Evolutionary conservation across 2,329 filamentous ascomycete species (phyloP).

Genomic region (Raffaelea arxii): DNA sequence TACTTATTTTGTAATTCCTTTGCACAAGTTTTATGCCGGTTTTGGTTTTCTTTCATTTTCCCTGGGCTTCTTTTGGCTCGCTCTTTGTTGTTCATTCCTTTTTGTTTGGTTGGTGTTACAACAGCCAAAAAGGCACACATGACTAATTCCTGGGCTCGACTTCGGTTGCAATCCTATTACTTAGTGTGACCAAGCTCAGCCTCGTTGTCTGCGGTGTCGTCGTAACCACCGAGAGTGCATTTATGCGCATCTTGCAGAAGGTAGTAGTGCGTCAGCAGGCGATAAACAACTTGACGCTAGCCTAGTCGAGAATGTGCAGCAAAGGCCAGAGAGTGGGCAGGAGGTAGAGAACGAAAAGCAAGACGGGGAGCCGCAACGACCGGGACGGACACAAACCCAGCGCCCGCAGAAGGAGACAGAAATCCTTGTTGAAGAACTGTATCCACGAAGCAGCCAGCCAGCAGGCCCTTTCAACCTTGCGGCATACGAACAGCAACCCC

Average conservation of each 20-base stretch:
- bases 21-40: not conserved
- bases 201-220: conserved; percentile 13
- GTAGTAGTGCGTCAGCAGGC: not conserved
- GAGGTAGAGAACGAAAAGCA: not conserved
- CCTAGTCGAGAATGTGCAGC: not conserved
- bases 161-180: not conserved
- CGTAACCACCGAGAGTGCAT: conserved; percentile 13
- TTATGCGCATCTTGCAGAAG: conserved; percentile 7
- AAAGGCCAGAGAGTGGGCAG: not conserved
- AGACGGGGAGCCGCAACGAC: no score
- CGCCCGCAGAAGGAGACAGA: no score
- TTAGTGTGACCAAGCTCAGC: conserved; percentile 15
- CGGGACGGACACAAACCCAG: no score
- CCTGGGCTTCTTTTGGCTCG: not conserved
- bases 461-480: no score
- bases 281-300: not conserved
- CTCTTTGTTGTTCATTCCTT: not conserved
- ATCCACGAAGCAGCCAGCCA: no score
- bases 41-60: not conserved
- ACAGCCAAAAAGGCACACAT: not conserved
- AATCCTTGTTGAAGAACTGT: no score
- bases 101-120: not conserved
- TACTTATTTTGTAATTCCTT: not conserved
- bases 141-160: not conserved
- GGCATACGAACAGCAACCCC: no score